Evolutionary conservation across 1,284 basidiomycete species (phyloP), one percentile per base, ranked within the genome.

Genomic region (Earliella scabrosa): DNA sequence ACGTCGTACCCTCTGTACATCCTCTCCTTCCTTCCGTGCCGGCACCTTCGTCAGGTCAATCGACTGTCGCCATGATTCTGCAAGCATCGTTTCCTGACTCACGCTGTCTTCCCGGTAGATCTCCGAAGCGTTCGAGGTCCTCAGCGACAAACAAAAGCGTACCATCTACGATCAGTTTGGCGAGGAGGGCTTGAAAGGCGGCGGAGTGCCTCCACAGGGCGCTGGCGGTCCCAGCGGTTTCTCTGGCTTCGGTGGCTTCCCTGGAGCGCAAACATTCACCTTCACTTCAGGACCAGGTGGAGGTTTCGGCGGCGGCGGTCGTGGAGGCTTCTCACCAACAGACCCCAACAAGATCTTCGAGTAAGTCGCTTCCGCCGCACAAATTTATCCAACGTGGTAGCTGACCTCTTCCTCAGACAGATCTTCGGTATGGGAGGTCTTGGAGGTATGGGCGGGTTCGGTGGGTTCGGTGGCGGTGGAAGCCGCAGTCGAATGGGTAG

Each of bases 41-140:
- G n/a, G n/a, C n/a, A n/a, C n/a, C n/a, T n/a, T n/a, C n/a, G n/a
- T n/a, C n/a, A n/a, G n/a, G n/a, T n/a, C n/a, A n/a, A n/a, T n/a
- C n/a, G n/a, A n/a, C n/a, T n/a, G n/a, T n/a, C n/a, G n/a, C n/a
- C n/a, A n/a, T n/a, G n/a, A n/a, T n/a, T n/a, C n/a, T n/a, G n/a
- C n/a, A n/a, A n/a, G n/a, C n/a, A n/a, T n/a, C n/a, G n/a, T n/a
- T n/a, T n/a, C n/a, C n/a, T n/a, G n/a, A n/a, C 45, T 55, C 14
- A 58, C 53, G 8, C 35, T n/a, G 26, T 13, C 6, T 10, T 20
- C 45, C 24, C n/a, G 16, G 5, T 58, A 93, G 91, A 84, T 97
- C 56, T 93, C 93, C 23, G 97, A 99, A 78, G 97, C 97, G 0
- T 98, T 97, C 68, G 97, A 99, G 73, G 97, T 98, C 45, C 85